phyloP scores from a whole-genome alignment of 306 rosid species.

The Medicago ruthenica region DNA sequence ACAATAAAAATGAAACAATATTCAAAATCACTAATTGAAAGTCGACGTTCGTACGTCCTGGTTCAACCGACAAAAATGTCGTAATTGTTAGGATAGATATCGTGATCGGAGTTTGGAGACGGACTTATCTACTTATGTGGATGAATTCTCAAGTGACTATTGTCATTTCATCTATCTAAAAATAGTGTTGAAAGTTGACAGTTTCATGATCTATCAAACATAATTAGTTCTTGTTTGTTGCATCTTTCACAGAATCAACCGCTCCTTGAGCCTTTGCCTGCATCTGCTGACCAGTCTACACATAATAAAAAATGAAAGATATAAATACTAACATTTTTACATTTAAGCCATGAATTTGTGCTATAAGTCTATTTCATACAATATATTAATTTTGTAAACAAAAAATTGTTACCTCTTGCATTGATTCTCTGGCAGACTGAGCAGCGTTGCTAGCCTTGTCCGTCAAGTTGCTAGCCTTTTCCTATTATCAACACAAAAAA shows the following conservation, averaged over 20 bases:
- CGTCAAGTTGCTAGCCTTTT: conserved; percentile 54
- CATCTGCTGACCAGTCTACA: too few species aligned
- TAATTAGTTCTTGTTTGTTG: conserved; percentile 51
- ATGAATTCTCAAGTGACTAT: too few species aligned
- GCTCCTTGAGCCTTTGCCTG: conserved; percentile 62
- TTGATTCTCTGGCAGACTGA: conserved; percentile 54
- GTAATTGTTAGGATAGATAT: too few species aligned
- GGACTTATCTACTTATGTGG: too few species aligned
- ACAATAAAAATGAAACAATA: background rate
- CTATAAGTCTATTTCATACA: background rate
- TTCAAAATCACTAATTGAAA: background rate
- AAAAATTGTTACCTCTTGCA: conserved; percentile 45
- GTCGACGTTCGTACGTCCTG: too few species aligned
- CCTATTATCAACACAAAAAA: conserved; percentile 50
- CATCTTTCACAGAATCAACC: conserved; percentile 58
- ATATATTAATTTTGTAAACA: background rate
- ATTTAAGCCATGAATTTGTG: background rate
- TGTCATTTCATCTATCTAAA: too few species aligned
- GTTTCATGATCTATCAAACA: background rate
- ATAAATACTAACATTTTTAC: background rate
- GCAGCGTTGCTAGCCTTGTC: conserved; percentile 56
- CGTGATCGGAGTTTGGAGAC: too few species aligned
- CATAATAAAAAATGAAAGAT: background rate
- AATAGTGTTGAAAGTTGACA: background rate
- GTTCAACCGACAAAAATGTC: too few species aligned